phyloP scores from a whole-genome alignment of 768 basidiomycete species.

The Agaricus sinodeliciosus region DNA sequence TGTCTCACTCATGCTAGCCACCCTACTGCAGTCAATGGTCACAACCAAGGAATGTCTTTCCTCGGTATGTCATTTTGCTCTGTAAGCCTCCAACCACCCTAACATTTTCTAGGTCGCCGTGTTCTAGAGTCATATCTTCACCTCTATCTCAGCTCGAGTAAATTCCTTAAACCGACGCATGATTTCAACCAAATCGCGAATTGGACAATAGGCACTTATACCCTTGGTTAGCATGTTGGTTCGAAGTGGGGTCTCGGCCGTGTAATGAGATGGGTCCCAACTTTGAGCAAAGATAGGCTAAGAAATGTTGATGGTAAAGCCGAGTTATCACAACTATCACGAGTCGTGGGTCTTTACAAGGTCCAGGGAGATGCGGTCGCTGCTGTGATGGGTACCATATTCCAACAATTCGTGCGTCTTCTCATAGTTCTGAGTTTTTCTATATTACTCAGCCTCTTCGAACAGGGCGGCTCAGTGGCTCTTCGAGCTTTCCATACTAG shows the following conservation, averaged over 20 bases:
- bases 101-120: constrained; percentile 51
- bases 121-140: constrained; percentile 71
- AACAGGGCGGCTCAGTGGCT: constrained; percentile 39
- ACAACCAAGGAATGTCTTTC: constrained; percentile 68
- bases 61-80: constrained; percentile 44
- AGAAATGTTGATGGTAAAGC: constrained; percentile 21
- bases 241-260: constrained; percentile 69
- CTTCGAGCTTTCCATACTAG: constrained; percentile 47
- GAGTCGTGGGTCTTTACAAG: constrained; percentile 65
- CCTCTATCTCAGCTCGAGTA: constrained; percentile 58
- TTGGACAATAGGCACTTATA: constrained; percentile 59
- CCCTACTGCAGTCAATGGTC: constrained; percentile 55
- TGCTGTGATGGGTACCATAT: constrained; percentile 71
- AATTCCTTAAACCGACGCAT: constrained; percentile 37
- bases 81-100: not conserved
- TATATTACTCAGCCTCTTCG: constrained; percentile 6
- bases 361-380: constrained; percentile 73
- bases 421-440: not conserved
- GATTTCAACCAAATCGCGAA: constrained; percentile 54
- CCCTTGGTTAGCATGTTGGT: constrained; percentile 69
- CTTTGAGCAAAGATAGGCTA: constrained; percentile 34
- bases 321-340: constrained; percentile 36
- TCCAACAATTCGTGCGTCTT: constrained; percentile 69
- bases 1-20: constrained; percentile 78
- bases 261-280: constrained; percentile 70